Conservation (phyloP, 108 stramenopile species). For the Conticribra weissflogii region DNA sequence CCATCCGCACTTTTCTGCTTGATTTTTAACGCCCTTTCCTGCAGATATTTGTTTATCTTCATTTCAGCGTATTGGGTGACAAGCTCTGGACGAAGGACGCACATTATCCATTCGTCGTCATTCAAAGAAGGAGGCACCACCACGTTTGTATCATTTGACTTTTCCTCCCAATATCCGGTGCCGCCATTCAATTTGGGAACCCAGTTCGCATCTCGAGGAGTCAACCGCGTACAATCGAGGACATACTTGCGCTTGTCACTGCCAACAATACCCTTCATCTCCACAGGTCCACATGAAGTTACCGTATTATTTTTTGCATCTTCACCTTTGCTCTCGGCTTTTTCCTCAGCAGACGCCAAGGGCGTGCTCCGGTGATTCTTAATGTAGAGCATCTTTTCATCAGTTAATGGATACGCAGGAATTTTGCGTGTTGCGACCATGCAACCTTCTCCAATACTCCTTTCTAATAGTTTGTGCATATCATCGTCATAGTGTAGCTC, state of each 20-base stretch:
- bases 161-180: slow-evolving; percentile 72
- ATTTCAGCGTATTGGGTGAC: slow-evolving; percentile 67
- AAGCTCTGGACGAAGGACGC: slow-evolving; percentile 86
- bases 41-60: slow-evolving; percentile 58
- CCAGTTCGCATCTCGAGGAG: slow-evolving; percentile 97
- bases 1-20: slow-evolving; percentile 23
- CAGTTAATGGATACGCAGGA: slow-evolving; percentile 56
- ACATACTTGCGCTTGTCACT: slow-evolving; percentile 92
- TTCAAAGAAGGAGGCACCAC: slow-evolving; percentile 48
- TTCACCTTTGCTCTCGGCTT: slow-evolving; percentile 47
- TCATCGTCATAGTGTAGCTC: slow-evolving; percentile 75
- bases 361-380: slow-evolving; percentile 43
- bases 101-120: slow-evolving; percentile 80
- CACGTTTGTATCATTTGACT: background rate
- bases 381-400: slow-evolving; percentile 62
- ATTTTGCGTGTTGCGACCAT: slow-evolving; percentile 71
- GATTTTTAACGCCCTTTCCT: slow-evolving; percentile 19
- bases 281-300: slow-evolving; percentile 79
- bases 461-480: slow-evolving; percentile 79
- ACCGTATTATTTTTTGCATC: slow-evolving; percentile 46
- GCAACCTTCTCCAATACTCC: slow-evolving; percentile 61
- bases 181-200: slow-evolving; percentile 73
- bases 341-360: slow-evolving; percentile 13
- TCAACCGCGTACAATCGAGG: slow-evolving; percentile 89
- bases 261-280: slow-evolving; percentile 92